These are phyloP conservation scores for Moelleriella libera DNA, from an alignment of 2,329 filamentous ascomycete species.

Conservation along the genomic window DNA sequence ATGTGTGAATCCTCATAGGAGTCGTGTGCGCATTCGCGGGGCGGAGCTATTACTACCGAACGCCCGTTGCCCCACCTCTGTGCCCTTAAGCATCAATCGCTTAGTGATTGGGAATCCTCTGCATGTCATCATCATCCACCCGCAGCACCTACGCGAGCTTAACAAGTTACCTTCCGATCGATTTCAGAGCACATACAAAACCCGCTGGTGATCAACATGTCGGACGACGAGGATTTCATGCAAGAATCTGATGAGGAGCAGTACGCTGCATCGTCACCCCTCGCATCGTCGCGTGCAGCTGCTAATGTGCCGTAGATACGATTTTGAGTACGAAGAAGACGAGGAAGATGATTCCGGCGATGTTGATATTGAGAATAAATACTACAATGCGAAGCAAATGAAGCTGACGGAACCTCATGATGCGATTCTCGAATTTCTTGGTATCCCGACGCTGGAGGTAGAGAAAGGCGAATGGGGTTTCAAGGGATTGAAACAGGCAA, in stretches of 20 bases:
- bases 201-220: slow-evolving; percentile 20
- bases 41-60: no score
- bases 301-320: slow-evolving; percentile 43
- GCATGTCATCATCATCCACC: no score
- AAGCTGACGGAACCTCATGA: slow-evolving; percentile 77
- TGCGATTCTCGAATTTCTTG: slow-evolving; percentile 86
- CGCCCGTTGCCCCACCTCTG: no score
- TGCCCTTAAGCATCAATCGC: no score
- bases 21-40: no score
- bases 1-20: no score
- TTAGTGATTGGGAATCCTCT: no score
- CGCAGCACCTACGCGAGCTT: no score
- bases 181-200: no score
- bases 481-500: slow-evolving; percentile 94
- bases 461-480: slow-evolving; percentile 99
- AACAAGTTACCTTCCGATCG: no score
- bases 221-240: slow-evolving; percentile 36
- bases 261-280: slow-evolving; percentile 11
- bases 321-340: slow-evolving; percentile 93
- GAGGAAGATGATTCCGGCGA: slow-evolving; percentile 80
- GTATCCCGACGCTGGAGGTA: slow-evolving; percentile 65
- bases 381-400: slow-evolving; percentile 98
- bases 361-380: slow-evolving; percentile 97
- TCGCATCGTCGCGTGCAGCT: neutral
- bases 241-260: slow-evolving; percentile 33